Conservation (phyloP, 441 rosid species). For the Omphalea diandra region DNA sequence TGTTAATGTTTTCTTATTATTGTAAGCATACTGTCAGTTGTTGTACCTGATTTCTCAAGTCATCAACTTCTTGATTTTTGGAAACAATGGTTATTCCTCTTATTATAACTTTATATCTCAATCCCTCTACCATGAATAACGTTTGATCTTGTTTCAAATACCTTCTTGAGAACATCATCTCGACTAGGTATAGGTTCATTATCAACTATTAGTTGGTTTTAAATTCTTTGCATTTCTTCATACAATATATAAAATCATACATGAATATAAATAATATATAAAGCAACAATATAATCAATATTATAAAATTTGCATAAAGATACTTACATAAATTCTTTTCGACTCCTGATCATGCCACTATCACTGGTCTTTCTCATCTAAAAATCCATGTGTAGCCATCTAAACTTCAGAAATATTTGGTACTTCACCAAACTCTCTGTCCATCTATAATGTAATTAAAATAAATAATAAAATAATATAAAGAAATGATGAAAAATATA, state of each 20-base stretch:
- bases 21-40: too few species aligned
- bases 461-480: background rate
- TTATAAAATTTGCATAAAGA: background rate
- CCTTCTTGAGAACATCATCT: background rate
- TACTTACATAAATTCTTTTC: background rate
- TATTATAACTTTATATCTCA: background rate
- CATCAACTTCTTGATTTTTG: background rate
- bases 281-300: background rate
- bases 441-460: background rate
- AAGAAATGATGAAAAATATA: background rate
- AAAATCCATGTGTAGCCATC: conserved; percentile 1
- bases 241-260: background rate
- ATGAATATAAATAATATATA: too few species aligned
- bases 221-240: background rate
- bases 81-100: background rate
- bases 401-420: background rate
- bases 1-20: too few species aligned
- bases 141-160: background rate
- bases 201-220: background rate
- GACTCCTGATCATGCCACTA: background rate
- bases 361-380: background rate
- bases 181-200: background rate
- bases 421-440: background rate
- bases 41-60: background rate
- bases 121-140: background rate